Evolutionary conservation across 2,329 filamentous ascomycete genomes (phyloP).

Genomic region (Diatrype stigma): DNA sequence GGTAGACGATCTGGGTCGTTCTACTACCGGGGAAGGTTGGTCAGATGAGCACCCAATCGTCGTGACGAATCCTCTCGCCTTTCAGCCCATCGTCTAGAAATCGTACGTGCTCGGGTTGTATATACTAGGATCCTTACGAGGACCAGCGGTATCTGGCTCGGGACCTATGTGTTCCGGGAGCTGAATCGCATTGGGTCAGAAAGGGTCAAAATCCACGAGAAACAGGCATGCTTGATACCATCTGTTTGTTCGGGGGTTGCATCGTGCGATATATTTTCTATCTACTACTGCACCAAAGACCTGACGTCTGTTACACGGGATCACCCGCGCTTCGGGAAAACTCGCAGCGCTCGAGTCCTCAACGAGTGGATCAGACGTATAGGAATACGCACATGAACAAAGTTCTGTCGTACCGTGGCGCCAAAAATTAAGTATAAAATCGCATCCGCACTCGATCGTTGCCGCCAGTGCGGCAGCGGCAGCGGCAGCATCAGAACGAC

Average conservation of each 20-base stretch:
- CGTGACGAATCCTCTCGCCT: neutral
- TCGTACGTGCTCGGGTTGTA: neutral
- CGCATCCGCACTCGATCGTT: too few relatives aligned
- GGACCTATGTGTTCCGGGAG: neutral
- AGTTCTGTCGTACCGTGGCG: neutral
- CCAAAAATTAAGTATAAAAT: neutral
- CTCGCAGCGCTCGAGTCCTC: neutral
- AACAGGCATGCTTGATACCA: too few relatives aligned
- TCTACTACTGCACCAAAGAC: too few relatives aligned
- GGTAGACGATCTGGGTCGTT: neutral
- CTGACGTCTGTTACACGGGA: neutral
- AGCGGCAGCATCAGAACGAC: neutral
- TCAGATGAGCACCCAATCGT: neutral
- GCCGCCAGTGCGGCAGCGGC: neutral
- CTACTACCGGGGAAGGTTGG: neutral
- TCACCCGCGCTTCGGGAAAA: neutral
- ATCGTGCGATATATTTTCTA: too few relatives aligned
- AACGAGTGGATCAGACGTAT: neutral
- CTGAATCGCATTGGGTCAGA: neutral
- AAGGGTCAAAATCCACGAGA: neutral
- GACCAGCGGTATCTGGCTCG: neutral
- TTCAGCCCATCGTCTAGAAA: neutral
- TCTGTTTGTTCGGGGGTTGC: too few relatives aligned
- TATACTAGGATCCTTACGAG: neutral
- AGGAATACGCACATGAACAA: neutral